phyloP scores from a whole-genome alignment of 495 filamentous ascomycete species.

The Patellaria atrata region DNA sequence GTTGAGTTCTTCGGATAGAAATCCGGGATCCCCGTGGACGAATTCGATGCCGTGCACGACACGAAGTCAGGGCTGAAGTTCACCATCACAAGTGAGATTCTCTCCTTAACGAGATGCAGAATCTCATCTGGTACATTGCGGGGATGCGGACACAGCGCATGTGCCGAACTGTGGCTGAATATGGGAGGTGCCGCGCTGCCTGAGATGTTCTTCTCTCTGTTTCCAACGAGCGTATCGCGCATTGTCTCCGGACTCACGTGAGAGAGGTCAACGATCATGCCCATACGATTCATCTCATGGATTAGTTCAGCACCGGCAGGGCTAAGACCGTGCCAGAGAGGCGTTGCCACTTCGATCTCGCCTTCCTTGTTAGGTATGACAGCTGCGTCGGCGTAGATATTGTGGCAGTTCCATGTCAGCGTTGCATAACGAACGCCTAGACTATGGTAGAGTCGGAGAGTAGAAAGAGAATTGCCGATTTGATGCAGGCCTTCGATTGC shows the following conservation, averaged over 20 bases:
- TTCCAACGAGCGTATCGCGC: conserved; percentile 47
- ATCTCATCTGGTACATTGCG: conserved; percentile 63
- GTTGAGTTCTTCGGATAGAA: conserved; percentile 50
- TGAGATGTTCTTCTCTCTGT: conserved; percentile 26
- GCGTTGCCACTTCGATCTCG: conserved; percentile 22
- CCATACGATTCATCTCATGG: conserved; percentile 65
- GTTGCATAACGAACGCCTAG: conserved; percentile 87
- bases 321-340: conserved; percentile 41
- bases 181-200: conserved; percentile 49
- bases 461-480: conserved; percentile 73
- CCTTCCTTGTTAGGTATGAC: conserved; percentile 30
- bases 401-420: conserved; percentile 88
- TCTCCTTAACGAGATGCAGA: conserved; percentile 44
- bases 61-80: conserved; percentile 73
- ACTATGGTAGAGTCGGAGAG: conserved; percentile 55
- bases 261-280: conserved; percentile 63
- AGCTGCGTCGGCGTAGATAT: conserved; percentile 76
- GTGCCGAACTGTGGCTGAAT: conserved; percentile 56
- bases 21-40: conserved; percentile 23
- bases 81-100: conserved; percentile 55
- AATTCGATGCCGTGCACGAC: conserved; percentile 42
- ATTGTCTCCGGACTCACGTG: conserved; percentile 57
- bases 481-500: conserved; percentile 91
- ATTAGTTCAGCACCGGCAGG: conserved; percentile 50
- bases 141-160: conserved; percentile 51